phyloP scores from a whole-genome alignment of 345 rosid species.

The Acer saccharum region DNA sequence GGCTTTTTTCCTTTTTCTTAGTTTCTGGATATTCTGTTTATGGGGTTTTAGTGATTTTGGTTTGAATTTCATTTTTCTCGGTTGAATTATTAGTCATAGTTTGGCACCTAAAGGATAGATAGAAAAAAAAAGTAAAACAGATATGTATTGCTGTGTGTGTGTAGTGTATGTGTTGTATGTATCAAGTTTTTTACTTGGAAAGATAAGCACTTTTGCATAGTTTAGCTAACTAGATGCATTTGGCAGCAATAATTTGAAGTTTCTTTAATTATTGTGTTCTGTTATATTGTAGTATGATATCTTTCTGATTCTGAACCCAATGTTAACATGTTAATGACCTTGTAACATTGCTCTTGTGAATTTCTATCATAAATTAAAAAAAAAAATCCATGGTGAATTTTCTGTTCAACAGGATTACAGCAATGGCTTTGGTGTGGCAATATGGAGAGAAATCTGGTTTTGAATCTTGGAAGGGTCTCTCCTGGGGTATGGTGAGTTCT shows the following conservation, averaged over 20 bases:
- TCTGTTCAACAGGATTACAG: conserved; percentile 61
- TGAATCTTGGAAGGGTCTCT: conserved; percentile 95
- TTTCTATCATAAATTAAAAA: neutral
- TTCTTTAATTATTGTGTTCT: neutral
- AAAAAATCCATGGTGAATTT: neutral
- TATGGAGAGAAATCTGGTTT: conserved; percentile 87
- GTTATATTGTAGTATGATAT: neutral
- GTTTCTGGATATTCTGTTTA: neutral
- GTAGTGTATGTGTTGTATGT: neutral
- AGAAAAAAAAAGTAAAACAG: neutral
- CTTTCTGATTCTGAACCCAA: neutral
- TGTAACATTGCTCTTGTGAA: neutral
- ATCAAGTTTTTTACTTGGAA: neutral
- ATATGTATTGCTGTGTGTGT: neutral
- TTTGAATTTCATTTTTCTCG: neutral
- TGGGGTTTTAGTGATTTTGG: neutral
- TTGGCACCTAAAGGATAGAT: neutral
- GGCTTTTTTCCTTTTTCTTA: neutral
- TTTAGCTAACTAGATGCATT: neutral
- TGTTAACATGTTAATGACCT: neutral
- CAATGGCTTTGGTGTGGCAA: conserved; percentile 95
- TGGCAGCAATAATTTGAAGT: neutral
- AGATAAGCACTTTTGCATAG: neutral
- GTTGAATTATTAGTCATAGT: neutral
- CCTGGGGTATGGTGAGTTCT: conserved; percentile 91